Conservation (phyloP, 768 basidiomycete species). For the Candolleomyces eurysporus region DNA sequence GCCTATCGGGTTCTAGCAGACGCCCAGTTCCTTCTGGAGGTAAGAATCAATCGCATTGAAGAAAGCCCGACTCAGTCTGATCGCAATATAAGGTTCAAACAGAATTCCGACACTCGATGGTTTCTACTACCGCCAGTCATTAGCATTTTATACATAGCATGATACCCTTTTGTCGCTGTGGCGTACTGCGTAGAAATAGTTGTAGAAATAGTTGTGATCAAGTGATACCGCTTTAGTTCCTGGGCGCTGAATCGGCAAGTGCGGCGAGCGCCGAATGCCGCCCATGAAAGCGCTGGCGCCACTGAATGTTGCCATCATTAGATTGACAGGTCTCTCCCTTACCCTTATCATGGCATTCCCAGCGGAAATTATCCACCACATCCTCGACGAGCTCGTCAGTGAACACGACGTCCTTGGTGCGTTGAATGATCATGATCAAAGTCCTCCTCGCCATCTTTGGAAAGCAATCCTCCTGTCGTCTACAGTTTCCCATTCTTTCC, state of each 20-base stretch:
- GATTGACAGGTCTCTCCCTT: background rate
- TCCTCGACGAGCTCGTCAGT: background rate
- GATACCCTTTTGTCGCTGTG: no score
- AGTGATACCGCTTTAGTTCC: no score
- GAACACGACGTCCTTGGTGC: background rate
- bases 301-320: no score
- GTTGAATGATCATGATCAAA: background rate
- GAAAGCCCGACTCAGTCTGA: background rate
- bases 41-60: constrained; percentile 17
- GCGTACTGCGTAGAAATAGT: no score
- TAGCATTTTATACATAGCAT: no score
- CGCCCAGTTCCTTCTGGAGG: constrained; percentile 53
- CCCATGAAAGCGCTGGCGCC: no score
- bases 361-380: background rate
- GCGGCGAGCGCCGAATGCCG: no score
- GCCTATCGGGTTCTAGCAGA: constrained; percentile 61
- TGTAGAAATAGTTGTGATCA: no score
- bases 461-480: background rate
- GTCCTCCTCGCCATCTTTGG: background rate
- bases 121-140: no score
- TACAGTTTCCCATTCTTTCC: background rate
- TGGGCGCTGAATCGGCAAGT: no score
- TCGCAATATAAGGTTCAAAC: background rate
- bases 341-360: background rate
- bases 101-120: background rate